Conservation (phyloP, 2,329 filamentous ascomycete genomes). For the Neurospora sp. region DNA sequence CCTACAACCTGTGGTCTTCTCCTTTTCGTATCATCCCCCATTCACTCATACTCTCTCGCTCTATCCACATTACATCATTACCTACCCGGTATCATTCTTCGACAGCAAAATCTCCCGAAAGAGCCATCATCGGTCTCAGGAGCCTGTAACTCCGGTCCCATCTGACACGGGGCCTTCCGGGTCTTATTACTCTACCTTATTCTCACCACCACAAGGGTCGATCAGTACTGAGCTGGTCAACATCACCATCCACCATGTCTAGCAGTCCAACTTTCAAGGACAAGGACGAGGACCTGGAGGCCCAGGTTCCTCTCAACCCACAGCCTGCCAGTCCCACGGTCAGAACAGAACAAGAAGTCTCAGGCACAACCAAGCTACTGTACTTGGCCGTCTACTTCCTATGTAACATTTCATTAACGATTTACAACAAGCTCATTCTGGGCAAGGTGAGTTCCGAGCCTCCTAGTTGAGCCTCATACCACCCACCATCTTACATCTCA, state of each 20-base stretch:
- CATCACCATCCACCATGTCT: neutral
- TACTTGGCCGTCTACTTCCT: slow-evolving; percentile 20
- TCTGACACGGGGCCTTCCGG: neutral
- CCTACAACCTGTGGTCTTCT: neutral
- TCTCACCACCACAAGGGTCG: neutral
- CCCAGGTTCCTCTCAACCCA: slow-evolving; percentile 6
- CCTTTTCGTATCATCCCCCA: neutral
- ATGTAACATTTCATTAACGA: slow-evolving; percentile 37
- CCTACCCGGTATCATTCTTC: neutral
- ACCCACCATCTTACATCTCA: neutral
- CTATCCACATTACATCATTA: neutral
- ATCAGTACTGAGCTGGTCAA: neutral
- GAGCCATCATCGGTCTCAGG: neutral
- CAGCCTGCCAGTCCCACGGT: neutral
- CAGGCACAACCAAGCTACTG: slow-evolving; percentile 16
- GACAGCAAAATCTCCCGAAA: neutral
- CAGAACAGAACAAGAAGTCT: slow-evolving; percentile 21
- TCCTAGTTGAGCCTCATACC: neutral
- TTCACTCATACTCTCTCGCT: neutral
- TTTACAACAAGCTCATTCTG: slow-evolving; percentile 50
- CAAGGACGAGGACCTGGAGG: slow-evolving; percentile 12
- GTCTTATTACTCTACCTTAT: neutral
- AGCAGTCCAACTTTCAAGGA: neutral
- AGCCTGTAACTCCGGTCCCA: neutral
- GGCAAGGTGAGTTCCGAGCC: slow-evolving; percentile 30